These are phyloP conservation scores for Teunomyces atbi DNA, from an alignment of 805 yeast species.

Conservation along the genomic window DNA sequence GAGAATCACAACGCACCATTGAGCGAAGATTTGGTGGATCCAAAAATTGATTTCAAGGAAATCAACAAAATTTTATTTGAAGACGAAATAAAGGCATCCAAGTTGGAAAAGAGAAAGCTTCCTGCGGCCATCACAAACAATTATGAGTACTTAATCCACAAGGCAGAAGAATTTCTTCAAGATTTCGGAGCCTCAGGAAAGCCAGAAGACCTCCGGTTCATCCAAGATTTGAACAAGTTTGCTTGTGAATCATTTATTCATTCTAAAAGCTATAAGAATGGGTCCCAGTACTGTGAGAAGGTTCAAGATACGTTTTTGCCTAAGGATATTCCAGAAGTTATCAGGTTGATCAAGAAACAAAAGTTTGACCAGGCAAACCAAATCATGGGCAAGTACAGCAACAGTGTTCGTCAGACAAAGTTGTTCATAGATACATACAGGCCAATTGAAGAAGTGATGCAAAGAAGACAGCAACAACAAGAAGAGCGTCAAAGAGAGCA, in stretches of 20 bases:
- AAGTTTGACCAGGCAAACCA: slow-evolving; percentile 40
- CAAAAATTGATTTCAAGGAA: slow-evolving; percentile 21
- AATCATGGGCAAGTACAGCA: slow-evolving; percentile 30
- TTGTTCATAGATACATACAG: slow-evolving; percentile 31
- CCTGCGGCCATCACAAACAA: slow-evolving; percentile 39
- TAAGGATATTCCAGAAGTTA: slow-evolving; percentile 34
- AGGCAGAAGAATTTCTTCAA: slow-evolving; percentile 30
- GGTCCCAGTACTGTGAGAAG: slow-evolving; percentile 23
- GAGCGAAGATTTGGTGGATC: slow-evolving; percentile 10
- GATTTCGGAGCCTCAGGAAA: slow-evolving; percentile 6
- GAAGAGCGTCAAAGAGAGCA: slow-evolving; percentile 42
- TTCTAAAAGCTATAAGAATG: slow-evolving; percentile 18
- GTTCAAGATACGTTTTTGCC: slow-evolving; percentile 35
- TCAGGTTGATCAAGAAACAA: slow-evolving; percentile 30
- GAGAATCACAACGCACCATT: slow-evolving; percentile 24
- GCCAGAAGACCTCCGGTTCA: slow-evolving; percentile 18
- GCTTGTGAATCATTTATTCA: slow-evolving; percentile 41
- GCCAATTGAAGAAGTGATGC: slow-evolving; percentile 20
- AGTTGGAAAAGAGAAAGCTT: slow-evolving; percentile 22
- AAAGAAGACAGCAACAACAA: slow-evolving; percentile 33
- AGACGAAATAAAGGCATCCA: slow-evolving; percentile 26
- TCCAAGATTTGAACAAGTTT: slow-evolving; percentile 33
- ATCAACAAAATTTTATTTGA: slow-evolving; percentile 25
- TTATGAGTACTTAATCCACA: slow-evolving; percentile 41
- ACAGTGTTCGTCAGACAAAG: slow-evolving; percentile 38